Evolutionary conservation across 495 filamentous ascomycete genomes (phyloP).

Genomic region (Neurospora cerealis): DNA sequence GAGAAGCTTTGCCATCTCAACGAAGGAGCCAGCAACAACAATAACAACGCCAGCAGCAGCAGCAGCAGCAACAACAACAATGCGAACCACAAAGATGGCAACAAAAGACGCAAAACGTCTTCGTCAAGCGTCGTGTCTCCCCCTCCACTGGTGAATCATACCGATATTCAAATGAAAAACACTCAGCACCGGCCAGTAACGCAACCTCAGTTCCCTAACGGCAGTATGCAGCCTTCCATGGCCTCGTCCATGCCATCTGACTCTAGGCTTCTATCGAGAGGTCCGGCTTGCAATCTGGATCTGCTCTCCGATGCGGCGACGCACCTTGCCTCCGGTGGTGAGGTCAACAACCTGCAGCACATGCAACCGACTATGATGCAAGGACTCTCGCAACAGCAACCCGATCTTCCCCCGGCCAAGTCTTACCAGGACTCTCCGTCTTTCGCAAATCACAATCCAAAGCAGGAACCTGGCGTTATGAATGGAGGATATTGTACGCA

Average conservation of each 20-base stretch:
- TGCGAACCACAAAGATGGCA: constrained; percentile 33
- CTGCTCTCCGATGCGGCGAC: constrained; percentile 43
- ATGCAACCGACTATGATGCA: constrained; percentile 36
- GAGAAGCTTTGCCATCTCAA: constrained; percentile 64
- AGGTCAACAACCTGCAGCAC: constrained; percentile 37
- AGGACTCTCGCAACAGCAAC: constrained; percentile 27
- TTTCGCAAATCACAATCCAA: constrained; percentile 33
- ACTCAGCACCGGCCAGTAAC: constrained; percentile 19
- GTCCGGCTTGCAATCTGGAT: constrained; percentile 42
- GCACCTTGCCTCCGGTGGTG: constrained; percentile 37
- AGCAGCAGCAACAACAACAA: constrained; percentile 24
- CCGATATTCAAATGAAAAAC: constrained; percentile 35
- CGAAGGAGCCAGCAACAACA: constrained; percentile 26
- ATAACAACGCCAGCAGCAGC: constrained; percentile 28
- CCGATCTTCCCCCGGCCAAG: constrained; percentile 33
- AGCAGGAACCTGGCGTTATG: constrained; percentile 32
- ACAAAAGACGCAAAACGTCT: constrained; percentile 36
- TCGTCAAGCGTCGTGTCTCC: constrained; percentile 27
- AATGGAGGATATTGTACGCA: constrained; percentile 28
- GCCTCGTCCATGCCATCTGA: constrained; percentile 29
- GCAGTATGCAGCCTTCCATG: constrained; percentile 26
- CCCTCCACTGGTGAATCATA: constrained; percentile 27
- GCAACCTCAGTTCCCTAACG: constrained; percentile 25
- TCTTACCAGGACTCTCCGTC: constrained; percentile 32
- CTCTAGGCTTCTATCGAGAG: constrained; percentile 29